Evolutionary conservation across 371 early-diverging fungal genomes (phyloP).

Genomic region (Cokeromyces recurvatus): DNA sequence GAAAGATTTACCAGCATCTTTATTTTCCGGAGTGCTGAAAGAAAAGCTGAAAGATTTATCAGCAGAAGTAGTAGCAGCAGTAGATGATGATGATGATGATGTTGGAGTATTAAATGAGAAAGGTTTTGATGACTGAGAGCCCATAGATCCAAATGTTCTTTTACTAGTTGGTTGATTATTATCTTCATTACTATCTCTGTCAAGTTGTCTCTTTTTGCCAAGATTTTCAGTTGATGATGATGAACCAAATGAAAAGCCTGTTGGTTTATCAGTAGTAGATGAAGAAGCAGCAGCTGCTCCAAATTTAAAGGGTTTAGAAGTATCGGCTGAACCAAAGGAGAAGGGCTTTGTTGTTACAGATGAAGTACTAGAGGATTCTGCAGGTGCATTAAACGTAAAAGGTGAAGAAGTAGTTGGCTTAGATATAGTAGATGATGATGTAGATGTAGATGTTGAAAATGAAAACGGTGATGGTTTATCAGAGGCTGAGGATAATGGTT

Average conservation of each 20-base stretch:
- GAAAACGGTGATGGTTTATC: slow-evolving; percentile 1
- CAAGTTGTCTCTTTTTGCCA: background rate
- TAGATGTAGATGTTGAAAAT: background rate
- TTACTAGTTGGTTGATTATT: no score
- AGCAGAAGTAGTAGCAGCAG: background rate
- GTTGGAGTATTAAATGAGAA: no score
- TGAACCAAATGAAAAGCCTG: no score
- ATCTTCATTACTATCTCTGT: background rate
- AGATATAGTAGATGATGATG: background rate
- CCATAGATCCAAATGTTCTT: no score
- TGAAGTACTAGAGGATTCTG: background rate
- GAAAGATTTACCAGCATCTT: no score
- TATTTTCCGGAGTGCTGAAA: no score
- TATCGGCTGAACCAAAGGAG: background rate
- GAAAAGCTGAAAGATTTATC: background rate
- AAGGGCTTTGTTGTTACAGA: background rate
- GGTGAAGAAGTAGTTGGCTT: no score
- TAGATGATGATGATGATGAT: no score
- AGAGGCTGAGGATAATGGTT: background rate
- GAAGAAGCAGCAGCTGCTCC: background rate
- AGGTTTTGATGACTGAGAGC: no score
- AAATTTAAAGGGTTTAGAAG: background rate
- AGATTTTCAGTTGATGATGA: background rate
- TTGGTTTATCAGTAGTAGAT: no score
- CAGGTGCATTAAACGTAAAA: background rate